These are phyloP conservation scores for Boletus mariae DNA, from an alignment of 1,284 basidiomycete species.

Conservation along the genomic window DNA sequence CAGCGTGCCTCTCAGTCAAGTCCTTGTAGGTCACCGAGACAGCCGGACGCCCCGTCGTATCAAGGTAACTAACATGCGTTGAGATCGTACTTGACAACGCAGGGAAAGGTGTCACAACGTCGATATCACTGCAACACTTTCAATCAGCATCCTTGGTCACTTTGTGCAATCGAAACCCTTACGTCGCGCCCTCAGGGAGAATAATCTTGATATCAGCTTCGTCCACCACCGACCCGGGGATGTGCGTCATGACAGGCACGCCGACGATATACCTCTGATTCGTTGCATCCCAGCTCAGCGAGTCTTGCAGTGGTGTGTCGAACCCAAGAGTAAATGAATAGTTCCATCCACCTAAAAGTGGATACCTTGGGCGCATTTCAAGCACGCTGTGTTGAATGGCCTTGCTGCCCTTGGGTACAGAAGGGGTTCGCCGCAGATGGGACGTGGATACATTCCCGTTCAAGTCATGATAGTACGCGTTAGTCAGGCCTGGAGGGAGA, in stretches of 20 bases:
- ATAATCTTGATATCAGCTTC: conserved; percentile 79
- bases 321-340: conserved; percentile 94
- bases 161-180: conserved; percentile 35
- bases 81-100: conserved; percentile 58
- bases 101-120: conserved; percentile 76
- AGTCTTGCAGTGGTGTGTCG: conserved; percentile 81
- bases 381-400: conserved; percentile 59
- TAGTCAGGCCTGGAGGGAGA: conserved; percentile 77
- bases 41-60: conserved; percentile 86
- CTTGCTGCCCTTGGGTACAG: conserved; percentile 53
- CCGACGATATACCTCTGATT: conserved; percentile 68
- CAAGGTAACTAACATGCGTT: conserved; percentile 84
- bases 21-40: conserved; percentile 72
- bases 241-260: conserved; percentile 83
- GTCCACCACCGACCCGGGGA: conserved; percentile 80
- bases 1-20: conserved; percentile 77
- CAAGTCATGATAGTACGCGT: conserved; percentile 85
- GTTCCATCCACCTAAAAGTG: conserved; percentile 96
- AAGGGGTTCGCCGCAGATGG: conserved; percentile 66
- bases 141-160: conserved; percentile 6
- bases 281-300: conserved; percentile 56
- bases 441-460: conserved; percentile 98
- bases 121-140: conserved; percentile 58
- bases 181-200: conserved; percentile 93
- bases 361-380: conserved; percentile 88